Evolutionary conservation across 768 basidiomycete genomes (phyloP), one percentile per base, ranked within the genome.

Genomic region (Tulasnella sp.): DNA sequence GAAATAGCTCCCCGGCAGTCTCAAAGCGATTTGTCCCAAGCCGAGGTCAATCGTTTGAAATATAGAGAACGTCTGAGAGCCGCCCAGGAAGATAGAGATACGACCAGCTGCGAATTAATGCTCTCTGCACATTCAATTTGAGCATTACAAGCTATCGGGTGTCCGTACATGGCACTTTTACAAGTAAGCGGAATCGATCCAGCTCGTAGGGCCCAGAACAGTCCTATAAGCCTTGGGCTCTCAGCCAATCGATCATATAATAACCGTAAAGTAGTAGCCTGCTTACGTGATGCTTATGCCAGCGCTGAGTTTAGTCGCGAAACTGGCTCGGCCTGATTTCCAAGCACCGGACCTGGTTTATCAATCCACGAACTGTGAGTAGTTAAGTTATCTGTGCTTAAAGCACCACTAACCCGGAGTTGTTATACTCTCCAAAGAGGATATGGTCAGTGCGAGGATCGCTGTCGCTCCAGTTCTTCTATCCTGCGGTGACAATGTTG

Each of bases 371-470:
- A 22, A 12, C 34, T 29, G n/a, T 65, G 22, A 70, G 42, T 44
- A 1, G 35, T 26, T 26, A 39, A n/a, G 35, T 5, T 12, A 2
- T 17, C 29, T 52, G 3, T 5, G n/a, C 16, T 14, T 17, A 14
- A 2, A 9, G 14, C 19, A 5, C 5, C 9, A 65, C 71, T 34
- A 34, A 72, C 71, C 71, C 71, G 12, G 71, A 63, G 71, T 72
- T 72, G 59, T 63, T 62, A 36, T 67, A 74, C 44, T 74, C 74
- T 47, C 74, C 74, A 40, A 74, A 72, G 22, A 72, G 72, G 39
- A 74, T 72, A 34, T 72, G 63, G 26, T 72, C 71, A 22, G 71
- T 74, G 16, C 65, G 35, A 26, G 71, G 74, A 16, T 63, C 65
- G 34, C 73, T 40, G 14, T 62, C 44, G 22, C 42, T 42, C 74